Evolutionary conservation across 148 eudicot genomes (phyloP).

Genomic region (Spergularia bocconei): DNA sequence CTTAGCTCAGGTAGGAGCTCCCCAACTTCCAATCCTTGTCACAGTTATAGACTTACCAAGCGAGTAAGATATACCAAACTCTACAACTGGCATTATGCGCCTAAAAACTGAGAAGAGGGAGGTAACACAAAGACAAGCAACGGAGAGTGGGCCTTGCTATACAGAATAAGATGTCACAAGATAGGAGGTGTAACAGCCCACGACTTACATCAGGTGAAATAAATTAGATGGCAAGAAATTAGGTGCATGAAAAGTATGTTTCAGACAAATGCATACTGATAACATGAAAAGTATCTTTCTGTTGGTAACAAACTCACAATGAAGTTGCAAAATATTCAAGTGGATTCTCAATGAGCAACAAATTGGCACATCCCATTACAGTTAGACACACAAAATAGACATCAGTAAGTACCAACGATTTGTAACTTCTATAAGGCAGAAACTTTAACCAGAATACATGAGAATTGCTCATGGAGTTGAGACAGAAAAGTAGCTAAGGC

Average conservation of each 20-base stretch:
- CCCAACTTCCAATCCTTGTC: no score
- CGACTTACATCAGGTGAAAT: not conserved
- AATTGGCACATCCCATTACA: not conserved
- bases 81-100: no score
- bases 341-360: not conserved
- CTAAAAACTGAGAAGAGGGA: no score
- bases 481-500: conserved; percentile 4
- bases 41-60: no score
- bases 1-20: no score
- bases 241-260: not conserved
- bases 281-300: not conserved
- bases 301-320: not conserved
- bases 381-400: not conserved
- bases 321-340: not conserved
- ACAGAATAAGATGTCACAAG: not conserved
- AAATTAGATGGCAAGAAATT: not conserved
- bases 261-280: not conserved
- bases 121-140: not conserved
- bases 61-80: no score
- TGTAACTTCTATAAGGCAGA: not conserved
- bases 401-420: not conserved
- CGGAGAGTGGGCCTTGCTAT: not conserved
- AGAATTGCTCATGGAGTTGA: not conserved
- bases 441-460: not conserved
- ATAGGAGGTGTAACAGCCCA: not conserved